A percentile compares a stretch with the other conserved stretches of the same genome.
phyloP scores from a whole-genome alignment of 345 rosid genomes.

The Clausena lansium region DNA sequence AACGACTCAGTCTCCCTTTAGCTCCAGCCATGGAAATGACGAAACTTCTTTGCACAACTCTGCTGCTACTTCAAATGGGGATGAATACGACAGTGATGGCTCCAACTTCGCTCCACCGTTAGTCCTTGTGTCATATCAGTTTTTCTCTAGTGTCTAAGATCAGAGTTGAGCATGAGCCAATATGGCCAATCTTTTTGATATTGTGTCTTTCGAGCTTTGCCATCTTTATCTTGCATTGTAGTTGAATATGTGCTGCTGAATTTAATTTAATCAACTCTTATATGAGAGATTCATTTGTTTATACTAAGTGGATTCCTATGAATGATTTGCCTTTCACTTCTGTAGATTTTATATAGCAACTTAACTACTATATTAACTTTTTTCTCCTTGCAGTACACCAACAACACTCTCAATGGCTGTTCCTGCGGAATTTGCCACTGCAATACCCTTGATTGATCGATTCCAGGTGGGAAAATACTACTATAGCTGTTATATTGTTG shows the following conservation, averaged over 20 bases:
- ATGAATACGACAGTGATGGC: constrained; percentile 75
- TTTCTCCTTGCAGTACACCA: constrained; percentile 45
- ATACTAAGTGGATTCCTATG: neutral
- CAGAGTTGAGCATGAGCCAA: no score
- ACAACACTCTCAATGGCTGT: constrained; percentile 50
- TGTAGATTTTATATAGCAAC: neutral
- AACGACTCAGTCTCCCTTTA: constrained; percentile 49
- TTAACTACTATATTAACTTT: neutral
- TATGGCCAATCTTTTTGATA: neutral
- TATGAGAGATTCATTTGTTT: neutral
- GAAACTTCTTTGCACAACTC: constrained; percentile 39
- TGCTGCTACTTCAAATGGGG: constrained; percentile 50
- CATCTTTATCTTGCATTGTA: neutral
- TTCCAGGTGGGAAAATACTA: constrained; percentile 58
- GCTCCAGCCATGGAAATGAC: constrained; percentile 45
- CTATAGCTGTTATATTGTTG: constrained; percentile 1
- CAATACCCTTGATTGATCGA: constrained; percentile 86
- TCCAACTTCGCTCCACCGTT: constrained; percentile 59
- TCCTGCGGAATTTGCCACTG: constrained; percentile 91
- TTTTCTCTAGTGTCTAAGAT: neutral
- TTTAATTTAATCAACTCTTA: neutral
- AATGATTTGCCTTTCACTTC: neutral
- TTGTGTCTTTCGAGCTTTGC: neutral
- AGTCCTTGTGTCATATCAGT: constrained; percentile 16
- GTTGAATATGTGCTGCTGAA: neutral